Conservation (phyloP, 768 basidiomycete species). For the Cubamyces sp. region DNA sequence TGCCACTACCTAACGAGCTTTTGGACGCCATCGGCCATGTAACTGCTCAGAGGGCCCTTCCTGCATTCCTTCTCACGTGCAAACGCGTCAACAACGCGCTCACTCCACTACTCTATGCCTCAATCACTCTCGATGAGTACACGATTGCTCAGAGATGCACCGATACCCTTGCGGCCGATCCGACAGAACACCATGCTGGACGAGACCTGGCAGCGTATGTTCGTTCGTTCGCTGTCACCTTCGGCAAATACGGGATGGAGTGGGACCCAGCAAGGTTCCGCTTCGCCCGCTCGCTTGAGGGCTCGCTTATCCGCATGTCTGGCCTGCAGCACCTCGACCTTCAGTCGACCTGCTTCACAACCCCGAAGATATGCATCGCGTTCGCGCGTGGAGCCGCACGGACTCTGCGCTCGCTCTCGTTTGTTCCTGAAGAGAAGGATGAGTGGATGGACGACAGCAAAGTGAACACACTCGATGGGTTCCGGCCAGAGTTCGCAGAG, state of each 20-base stretch:
- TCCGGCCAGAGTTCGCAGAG: neutral
- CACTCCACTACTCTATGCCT: neutral
- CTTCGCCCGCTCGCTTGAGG: neutral
- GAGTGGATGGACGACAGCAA: neutral
- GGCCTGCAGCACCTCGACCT: neutral
- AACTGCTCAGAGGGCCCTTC: neutral
- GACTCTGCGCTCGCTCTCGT: neutral
- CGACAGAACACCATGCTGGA: neutral
- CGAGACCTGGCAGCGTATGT: neutral
- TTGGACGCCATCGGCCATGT: neutral
- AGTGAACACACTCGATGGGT: neutral
- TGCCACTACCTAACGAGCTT: neutral
- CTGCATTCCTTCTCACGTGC: neutral
- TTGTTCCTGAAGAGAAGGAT: neutral
- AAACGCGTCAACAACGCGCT: neutral
- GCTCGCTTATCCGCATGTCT: neutral
- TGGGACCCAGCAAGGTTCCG: neutral
- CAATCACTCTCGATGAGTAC: neutral
- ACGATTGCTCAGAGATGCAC: neutral
- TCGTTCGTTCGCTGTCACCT: neutral
- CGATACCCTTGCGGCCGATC: neutral
- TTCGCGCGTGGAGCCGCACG: neutral
- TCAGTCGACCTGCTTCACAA: neutral
- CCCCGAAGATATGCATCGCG: neutral
- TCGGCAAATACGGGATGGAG: neutral